Percentiles rank a stretch among this genome's conserved stretches.
Evolutionary conservation across 2,329 filamentous ascomycete genomes (phyloP).

Genomic region (Colletotrichum cereale): DNA sequence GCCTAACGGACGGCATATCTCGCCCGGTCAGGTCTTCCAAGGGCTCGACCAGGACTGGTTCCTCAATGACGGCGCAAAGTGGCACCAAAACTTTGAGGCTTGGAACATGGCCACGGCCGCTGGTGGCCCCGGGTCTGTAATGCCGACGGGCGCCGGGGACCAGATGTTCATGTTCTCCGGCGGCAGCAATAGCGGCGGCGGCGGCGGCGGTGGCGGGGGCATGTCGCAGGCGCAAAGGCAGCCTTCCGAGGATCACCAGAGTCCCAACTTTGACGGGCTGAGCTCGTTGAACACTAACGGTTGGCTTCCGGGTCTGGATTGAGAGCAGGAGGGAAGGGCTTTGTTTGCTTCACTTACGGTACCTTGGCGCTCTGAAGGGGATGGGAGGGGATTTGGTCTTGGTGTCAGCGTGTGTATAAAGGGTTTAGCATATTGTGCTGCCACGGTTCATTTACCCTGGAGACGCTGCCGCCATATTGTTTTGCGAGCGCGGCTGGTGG

Average conservation of each 20-base stretch:
- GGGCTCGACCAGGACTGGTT: constrained; percentile 69
- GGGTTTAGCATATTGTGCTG: background rate
- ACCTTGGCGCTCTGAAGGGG: background rate
- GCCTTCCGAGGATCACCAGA: constrained; percentile 33
- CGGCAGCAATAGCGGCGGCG: background rate
- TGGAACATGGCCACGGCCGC: constrained; percentile 57
- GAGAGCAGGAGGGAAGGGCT: constrained; percentile 11
- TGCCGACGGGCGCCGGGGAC: constrained; percentile 28
- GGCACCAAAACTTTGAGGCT: constrained; percentile 69
- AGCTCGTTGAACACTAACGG: constrained; percentile 49
- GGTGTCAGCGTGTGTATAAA: background rate
- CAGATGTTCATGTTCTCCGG: constrained; percentile 41
- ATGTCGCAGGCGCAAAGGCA: constrained; percentile 17
- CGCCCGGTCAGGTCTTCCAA: constrained; percentile 50
- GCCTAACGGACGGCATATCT: constrained; percentile 43
- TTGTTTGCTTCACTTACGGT: background rate
- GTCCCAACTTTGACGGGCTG: constrained; percentile 48
- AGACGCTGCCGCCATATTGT: background rate
- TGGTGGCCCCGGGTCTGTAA: constrained; percentile 7
- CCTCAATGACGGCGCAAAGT: constrained; percentile 67
- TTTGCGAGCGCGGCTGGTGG: background rate
- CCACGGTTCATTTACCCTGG: background rate
- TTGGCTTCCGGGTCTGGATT: constrained; percentile 55
- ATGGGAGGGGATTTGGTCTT: background rate
- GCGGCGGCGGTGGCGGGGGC: constrained; percentile 5